phyloP scores from a whole-genome alignment of 2,329 filamentous ascomycete genomes.

The Gaeumannomyces sp. region DNA sequence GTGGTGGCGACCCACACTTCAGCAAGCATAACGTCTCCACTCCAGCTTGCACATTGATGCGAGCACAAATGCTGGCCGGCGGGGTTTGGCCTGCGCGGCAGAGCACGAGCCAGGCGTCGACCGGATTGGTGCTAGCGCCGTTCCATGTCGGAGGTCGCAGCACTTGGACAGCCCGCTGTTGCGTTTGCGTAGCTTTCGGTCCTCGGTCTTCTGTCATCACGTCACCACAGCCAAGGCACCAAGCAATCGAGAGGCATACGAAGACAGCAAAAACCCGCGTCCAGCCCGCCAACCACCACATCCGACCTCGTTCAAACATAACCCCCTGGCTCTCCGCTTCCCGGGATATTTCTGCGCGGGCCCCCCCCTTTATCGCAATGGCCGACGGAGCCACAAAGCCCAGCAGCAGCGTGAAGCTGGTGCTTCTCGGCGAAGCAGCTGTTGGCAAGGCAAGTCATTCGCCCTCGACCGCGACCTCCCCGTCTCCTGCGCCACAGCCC shows the following conservation, averaged over 20 bases:
- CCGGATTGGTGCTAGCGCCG: not conserved
- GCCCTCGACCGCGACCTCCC: not conserved
- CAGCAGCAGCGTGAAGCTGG: constrained; percentile 99
- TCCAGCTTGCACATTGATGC: not conserved
- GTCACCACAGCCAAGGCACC: constrained; percentile 1
- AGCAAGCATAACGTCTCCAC: not conserved
- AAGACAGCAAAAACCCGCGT: not conserved
- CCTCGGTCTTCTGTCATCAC: not conserved
- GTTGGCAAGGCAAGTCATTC: constrained; percentile 83
- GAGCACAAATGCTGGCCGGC: not conserved
- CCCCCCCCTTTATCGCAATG: constrained; percentile 39
- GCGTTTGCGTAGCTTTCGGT: not conserved
- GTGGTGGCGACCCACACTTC: not conserved
- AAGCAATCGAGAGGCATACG: not conserved
- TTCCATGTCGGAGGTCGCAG: not conserved
- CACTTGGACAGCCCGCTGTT: not conserved
- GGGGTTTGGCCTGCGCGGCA: not conserved
- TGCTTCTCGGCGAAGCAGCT: constrained; percentile 92
- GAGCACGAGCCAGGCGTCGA: not conserved
- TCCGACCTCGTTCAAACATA: not conserved
- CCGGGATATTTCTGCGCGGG: not conserved
- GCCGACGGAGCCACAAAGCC: constrained; percentile 74
- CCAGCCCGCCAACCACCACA: not conserved
- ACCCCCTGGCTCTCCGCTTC: not conserved
- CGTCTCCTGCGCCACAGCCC: constrained; percentile 3